Conservation (phyloP, 805 yeast genomes). For the Candida pseudoglaebosa region DNA sequence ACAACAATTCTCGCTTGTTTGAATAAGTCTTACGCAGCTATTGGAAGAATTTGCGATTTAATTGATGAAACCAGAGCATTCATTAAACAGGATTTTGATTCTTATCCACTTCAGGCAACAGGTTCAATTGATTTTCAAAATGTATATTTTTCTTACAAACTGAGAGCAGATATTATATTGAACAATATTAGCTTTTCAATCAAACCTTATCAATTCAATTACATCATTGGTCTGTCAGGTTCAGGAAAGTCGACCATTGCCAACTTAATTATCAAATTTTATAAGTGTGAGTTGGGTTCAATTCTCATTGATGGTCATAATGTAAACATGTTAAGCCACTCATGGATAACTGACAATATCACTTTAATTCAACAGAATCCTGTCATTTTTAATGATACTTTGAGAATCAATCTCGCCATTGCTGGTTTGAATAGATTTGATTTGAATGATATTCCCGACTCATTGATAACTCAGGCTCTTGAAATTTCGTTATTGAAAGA, state of each 20-base stretch:
- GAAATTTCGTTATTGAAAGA: conserved; percentile 50
- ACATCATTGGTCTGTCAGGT: conserved; percentile 84
- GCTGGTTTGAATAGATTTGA: conserved; percentile 33
- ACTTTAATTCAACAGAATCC: conserved; percentile 74
- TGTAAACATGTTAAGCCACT: conserved; percentile 36
- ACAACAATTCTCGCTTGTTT: conserved; percentile 56
- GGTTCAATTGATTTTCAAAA: conserved; percentile 55
- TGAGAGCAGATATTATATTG: conserved; percentile 49
- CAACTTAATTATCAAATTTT: conserved; percentile 57
- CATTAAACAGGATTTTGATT: conserved; percentile 4
- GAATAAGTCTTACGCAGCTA: conserved; percentile 72
- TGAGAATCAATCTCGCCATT: conserved; percentile 59
- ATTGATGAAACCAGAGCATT: conserved; percentile 16
- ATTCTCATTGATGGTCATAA: conserved; percentile 55
- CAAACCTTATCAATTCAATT: conserved; percentile 44
- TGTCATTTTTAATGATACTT: conserved; percentile 57
- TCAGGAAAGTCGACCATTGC: conserved; percentile 88
- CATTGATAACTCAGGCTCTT: conserved; percentile 39
- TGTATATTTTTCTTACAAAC: conserved; percentile 62
- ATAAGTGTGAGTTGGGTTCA: conserved; percentile 48
- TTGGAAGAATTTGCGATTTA: conserved; percentile 43
- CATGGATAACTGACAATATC: conserved; percentile 59
- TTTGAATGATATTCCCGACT: conserved; percentile 16
- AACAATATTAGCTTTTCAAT: conserved; percentile 38
- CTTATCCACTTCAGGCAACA: conserved; percentile 12